These are phyloP conservation scores for Saccharomycopsis javanensis DNA, from an alignment of 805 yeast species.

Conservation along the genomic window DNA sequence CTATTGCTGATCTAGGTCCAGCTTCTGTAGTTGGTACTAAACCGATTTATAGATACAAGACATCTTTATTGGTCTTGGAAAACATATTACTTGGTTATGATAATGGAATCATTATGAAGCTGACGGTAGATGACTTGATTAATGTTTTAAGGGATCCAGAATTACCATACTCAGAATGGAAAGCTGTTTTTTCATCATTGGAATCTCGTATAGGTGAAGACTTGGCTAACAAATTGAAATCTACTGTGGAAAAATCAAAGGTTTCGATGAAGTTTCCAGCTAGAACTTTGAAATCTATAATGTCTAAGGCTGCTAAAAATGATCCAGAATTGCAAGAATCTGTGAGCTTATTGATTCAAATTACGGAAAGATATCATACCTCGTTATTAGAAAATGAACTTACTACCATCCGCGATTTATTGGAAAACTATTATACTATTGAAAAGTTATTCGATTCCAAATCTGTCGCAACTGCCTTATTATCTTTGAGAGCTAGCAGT, in stretches of 20 bases:
- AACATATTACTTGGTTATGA: conserved; percentile 88
- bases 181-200: conserved; percentile 71
- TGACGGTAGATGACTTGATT: conserved; percentile 64
- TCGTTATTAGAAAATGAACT: conserved; percentile 85
- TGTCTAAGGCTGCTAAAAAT: conserved; percentile 50
- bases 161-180: conserved; percentile 93
- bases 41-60: conserved; percentile 65
- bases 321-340: conserved; percentile 45
- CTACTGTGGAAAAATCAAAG: conserved; percentile 55
- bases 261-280: conserved; percentile 69
- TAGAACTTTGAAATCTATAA: conserved; percentile 61
- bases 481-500: conserved; percentile 75
- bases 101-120: conserved; percentile 87
- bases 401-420: conserved; percentile 55
- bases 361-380: conserved; percentile 58
- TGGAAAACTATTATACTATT: conserved; percentile 64
- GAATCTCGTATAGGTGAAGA: conserved; percentile 81
- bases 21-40: conserved; percentile 78
- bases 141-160: conserved; percentile 67
- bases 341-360: conserved; percentile 62
- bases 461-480: conserved; percentile 52
- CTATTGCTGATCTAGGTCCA: conserved; percentile 79
- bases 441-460: conserved; percentile 83
- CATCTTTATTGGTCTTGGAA: conserved; percentile 48
- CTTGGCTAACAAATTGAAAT: conserved; percentile 57